Percentiles rank a stretch among this genome's conserved stretches.
Conservation (phyloP, 768 basidiomycete genomes). For the Pleurotus salmoneostramineus region DNA sequence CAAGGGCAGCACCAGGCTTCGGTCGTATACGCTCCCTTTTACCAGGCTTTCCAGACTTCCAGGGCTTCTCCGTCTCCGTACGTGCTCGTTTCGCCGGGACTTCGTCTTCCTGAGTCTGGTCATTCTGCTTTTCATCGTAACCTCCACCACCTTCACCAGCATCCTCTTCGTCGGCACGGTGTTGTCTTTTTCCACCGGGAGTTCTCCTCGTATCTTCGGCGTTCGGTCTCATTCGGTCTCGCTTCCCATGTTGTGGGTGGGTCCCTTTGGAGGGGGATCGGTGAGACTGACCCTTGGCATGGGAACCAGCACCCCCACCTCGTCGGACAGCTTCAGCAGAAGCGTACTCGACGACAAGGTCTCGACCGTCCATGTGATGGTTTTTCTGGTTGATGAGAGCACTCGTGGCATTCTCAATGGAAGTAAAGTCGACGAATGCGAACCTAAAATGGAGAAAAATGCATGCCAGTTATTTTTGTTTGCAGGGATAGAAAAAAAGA, state of each 20-base stretch:
- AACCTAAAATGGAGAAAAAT: conserved; percentile 51
- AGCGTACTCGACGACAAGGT: conserved; percentile 87
- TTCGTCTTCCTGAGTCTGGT: not conserved
- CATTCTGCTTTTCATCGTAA: too few species aligned
- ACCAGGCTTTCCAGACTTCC: conserved; percentile 9
- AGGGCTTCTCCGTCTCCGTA: conserved; percentile 6
- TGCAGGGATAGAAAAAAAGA: not conserved
- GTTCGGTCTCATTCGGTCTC: not conserved
- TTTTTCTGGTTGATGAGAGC: conserved; percentile 83
- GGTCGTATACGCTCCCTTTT: conserved; percentile 46
- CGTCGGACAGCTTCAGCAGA: conserved; percentile 84
- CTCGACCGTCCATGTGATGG: conserved; percentile 78
- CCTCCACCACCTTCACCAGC: too few species aligned
- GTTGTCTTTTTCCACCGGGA: conserved; percentile 6
- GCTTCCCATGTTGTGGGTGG: not conserved
- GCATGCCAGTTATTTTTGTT: not conserved
- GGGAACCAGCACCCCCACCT: conserved; percentile 36
- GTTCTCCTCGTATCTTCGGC: not conserved
- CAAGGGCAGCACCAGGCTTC: conserved; percentile 78
- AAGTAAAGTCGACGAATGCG: conserved; percentile 90
- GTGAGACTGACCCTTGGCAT: not conserved
- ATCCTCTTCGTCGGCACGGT: conserved; percentile 1
- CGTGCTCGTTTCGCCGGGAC: not conserved
- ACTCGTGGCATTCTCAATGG: conserved; percentile 72
- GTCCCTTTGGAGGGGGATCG: not conserved